Base-by-base conservation (phyloP, 2,329 filamentous ascomycete species). In the Epichloe typhina region DNA sequence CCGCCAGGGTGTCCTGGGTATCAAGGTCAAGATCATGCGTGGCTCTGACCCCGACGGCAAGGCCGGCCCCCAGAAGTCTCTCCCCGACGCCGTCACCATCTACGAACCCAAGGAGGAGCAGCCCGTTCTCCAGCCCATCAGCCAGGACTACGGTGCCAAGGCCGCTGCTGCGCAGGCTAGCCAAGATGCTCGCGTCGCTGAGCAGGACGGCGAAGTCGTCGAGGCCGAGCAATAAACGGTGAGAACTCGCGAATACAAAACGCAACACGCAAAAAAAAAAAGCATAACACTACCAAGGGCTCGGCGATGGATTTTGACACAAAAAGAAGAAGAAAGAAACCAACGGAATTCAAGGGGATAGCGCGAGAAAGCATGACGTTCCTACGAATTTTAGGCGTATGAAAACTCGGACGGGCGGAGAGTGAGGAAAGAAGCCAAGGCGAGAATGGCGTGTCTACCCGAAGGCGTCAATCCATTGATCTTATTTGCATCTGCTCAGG, bases 21-120 rank as follows among this genome's bases (percentile, higher is more conserved):
- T 98, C 80, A 98, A 98, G 84, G 93, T 98, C 76, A 98, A 98
- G 90, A 98, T 98, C 79, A 98, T 98, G 93, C 90, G 94, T 73
- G 93, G 93, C 71, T 93, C 88, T 65, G 93, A 98, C 80, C 93
- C 93, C 72, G 89, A 97, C 77, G 93, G 93, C 84, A 98, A 98
- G 85, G 83, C 88, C 67, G 89, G 93, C 63, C 90, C 90, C 66
- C 88, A 90, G 77, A 96, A 97, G 84, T 84, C 89, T 62, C 88
- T 98, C 60, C 93, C 93, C 64, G 93, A 98, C 74, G 88, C 89
- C 71, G 93, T 98, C 73, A 97, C 91, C 72, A 93, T 98, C 76
- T 95, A 97, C 75, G 93, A 98, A 81, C 94, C 93, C 76, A 98
- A 98, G 88, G 93, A 98, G 78, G 93, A 98, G 83, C 82, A 90